Base-by-base conservation (phyloP, 371 early-diverging fungal species). In the Syncephalis fuscata region DNA sequence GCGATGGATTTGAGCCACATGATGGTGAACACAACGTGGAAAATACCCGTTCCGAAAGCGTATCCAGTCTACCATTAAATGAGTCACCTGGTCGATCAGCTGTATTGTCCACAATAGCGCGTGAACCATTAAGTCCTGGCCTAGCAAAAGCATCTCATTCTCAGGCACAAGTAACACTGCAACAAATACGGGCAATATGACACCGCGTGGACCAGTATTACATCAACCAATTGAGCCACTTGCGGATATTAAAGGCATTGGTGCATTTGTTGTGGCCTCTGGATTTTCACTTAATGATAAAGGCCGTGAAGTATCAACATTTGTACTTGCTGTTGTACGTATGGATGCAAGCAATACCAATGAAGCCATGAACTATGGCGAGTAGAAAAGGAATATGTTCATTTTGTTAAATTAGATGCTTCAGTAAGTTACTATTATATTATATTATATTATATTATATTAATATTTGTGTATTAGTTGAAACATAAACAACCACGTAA, bases 341-440 rank as follows among this genome's bases (percentile, higher is more conserved):
- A 19, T 23, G 8, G 23, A 3, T 43, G 14, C 43, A 9, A 16
- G 11, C 43, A 16, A 43, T 9, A 43, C 9, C 11, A 43, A 5
- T 5, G 47, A 60, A 66, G 51, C 23, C 49, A 59, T 10, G 67
- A 86, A 48, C 55, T 82, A 38, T 88, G 90, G 89, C 68, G 76
- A 19, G 66, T 89, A 21, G 80, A 83, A 56, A 92, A 92, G 60
- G 64, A 69, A 25, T 85, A 87, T 54, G 63, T 74, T 3, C 91
- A 92, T 59, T 78, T 92, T 59, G 53, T 80, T 36, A 54, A 62
- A 17, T 60, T 92, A 22, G 85, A 90, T 57, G 54, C 63, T 25
- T 72, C 74, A 66, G 83, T 87, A 32, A 32, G 32, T 11, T 7
- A 32, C 11, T 4, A 32, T 32, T 7, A 32, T 11, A 32, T 7